Percentiles rank a stretch among this genome's conserved stretches.
phyloP scores from a whole-genome alignment of 441 rosid species.

The Pelargonium australe region DNA sequence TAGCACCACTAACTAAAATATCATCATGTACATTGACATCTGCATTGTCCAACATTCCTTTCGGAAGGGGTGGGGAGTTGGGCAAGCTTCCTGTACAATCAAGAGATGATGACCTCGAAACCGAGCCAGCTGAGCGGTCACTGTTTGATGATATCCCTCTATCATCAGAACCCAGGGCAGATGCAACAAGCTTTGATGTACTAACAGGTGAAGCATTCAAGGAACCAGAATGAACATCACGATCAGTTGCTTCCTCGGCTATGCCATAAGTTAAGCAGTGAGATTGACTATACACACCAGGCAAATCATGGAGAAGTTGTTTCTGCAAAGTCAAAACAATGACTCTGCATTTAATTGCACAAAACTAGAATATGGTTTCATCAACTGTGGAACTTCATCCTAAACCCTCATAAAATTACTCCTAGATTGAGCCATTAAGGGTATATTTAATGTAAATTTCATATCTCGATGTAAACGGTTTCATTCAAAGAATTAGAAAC shows the following conservation, averaged over 20 bases:
- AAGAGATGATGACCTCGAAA: slow-evolving; percentile 21
- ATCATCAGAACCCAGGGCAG: slow-evolving; percentile 22
- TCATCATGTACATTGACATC: slow-evolving; percentile 12
- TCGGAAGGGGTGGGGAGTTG: slow-evolving; percentile 6
- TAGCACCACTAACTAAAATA: slow-evolving; percentile 18
- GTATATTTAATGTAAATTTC: neutral
- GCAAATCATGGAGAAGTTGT: slow-evolving; percentile 27
- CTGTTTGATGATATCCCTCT: slow-evolving; percentile 14
- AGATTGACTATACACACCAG: slow-evolving; percentile 37
- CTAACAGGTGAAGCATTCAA: slow-evolving; percentile 23
- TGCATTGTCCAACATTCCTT: slow-evolving; percentile 18
- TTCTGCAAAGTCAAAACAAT: slow-evolving; percentile 31
- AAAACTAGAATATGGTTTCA: slow-evolving; percentile 6
- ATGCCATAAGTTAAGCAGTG: slow-evolving; percentile 35
- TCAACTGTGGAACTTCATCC: neutral
- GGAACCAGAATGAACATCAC: slow-evolving; percentile 29
- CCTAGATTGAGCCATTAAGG: neutral
- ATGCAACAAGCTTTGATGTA: slow-evolving; percentile 22
- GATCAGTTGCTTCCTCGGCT: slow-evolving; percentile 27
- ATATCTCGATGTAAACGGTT: neutral
- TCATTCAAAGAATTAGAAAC: neutral
- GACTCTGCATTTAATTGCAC: slow-evolving; percentile 11
- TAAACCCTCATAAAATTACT: slow-evolving; percentile 1
- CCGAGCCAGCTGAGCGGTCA: slow-evolving; percentile 15
- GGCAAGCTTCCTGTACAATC: slow-evolving; percentile 20